Evolutionary conservation across 2,329 filamentous ascomycete species (phyloP).

Genomic region (Sporothrix brunneoviolacea): DNA sequence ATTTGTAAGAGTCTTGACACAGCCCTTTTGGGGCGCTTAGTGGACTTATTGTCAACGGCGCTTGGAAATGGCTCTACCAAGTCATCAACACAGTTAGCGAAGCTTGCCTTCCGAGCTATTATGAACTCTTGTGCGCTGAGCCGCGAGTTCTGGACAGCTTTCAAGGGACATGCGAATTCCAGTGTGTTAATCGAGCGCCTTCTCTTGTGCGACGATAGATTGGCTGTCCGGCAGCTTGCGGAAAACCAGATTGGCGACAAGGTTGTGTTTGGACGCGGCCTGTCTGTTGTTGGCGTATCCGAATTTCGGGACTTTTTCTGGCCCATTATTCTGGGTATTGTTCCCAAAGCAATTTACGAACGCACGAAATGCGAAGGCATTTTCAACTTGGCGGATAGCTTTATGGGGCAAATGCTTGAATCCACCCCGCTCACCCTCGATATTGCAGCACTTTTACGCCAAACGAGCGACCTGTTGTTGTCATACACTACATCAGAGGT

Average conservation of each 20-base stretch:
- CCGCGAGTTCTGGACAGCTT: slow-evolving; percentile 32
- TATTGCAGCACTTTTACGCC: slow-evolving; percentile 22
- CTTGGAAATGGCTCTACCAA: slow-evolving; percentile 11
- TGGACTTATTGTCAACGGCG: slow-evolving; percentile 24
- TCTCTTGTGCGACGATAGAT: slow-evolving; percentile 32
- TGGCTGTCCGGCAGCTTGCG: slow-evolving; percentile 30
- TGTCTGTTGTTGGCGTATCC: slow-evolving; percentile 25
- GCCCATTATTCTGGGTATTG: slow-evolving; percentile 34
- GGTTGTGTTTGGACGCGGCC: slow-evolving; percentile 16
- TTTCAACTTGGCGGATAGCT: slow-evolving; percentile 34
- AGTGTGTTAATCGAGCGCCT: slow-evolving; percentile 28
- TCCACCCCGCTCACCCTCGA: slow-evolving; percentile 27
- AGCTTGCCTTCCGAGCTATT: slow-evolving; percentile 32
- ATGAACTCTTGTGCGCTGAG: slow-evolving; percentile 35
- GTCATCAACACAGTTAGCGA: slow-evolving; percentile 13
- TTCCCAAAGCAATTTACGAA: slow-evolving; percentile 28
- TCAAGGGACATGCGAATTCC: slow-evolving; percentile 25
- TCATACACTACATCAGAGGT: slow-evolving; percentile 28
- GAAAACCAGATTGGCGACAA: slow-evolving; percentile 29
- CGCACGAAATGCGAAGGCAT: slow-evolving; percentile 38
- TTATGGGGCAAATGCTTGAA: slow-evolving; percentile 36
- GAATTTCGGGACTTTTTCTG: slow-evolving; percentile 42
- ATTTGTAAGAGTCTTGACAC: slow-evolving; percentile 21
- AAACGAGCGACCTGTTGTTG: slow-evolving; percentile 23
- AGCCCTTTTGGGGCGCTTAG: slow-evolving; percentile 25